Conservation (phyloP, 805 yeast species). For the Kuraishia molischiana region DNA sequence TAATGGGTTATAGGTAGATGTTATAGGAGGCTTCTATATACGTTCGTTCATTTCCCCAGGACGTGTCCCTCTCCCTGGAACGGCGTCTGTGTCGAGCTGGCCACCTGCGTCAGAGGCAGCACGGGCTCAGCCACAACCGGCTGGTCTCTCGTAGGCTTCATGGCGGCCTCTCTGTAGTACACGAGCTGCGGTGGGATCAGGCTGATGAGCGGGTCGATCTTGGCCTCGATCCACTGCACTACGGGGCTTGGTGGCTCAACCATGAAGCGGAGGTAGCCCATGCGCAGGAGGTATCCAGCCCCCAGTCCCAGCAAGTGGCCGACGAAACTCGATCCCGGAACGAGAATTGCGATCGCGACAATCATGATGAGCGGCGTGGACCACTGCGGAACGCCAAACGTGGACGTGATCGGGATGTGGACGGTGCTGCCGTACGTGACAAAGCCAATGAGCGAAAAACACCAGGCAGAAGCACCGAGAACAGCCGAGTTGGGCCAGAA, state of each 20-base stretch:
- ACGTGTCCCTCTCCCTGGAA: slow-evolving; percentile 18
- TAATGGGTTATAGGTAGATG: too few relatives aligned
- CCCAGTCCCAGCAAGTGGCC: slow-evolving; percentile 65
- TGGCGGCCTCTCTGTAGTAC: slow-evolving; percentile 54
- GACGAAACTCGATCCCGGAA: slow-evolving; percentile 61
- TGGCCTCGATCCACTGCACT: slow-evolving; percentile 54
- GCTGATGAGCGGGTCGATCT: slow-evolving; percentile 37
- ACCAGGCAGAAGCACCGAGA: slow-evolving; percentile 68
- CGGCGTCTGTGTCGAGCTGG: background rate
- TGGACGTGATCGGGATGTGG: slow-evolving; percentile 21
- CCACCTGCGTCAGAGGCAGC: slow-evolving; percentile 11
- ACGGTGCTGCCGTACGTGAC: slow-evolving; percentile 39
- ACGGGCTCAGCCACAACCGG: slow-evolving; percentile 4
- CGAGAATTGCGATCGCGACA: slow-evolving; percentile 34
- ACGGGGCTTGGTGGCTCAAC: slow-evolving; percentile 58
- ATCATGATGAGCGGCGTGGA: slow-evolving; percentile 46
- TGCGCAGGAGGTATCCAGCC: slow-evolving; percentile 55
- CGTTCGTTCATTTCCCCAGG: too few relatives aligned
- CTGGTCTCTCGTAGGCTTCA: slow-evolving; percentile 13
- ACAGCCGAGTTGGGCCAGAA: slow-evolving; percentile 45
- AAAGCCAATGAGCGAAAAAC: slow-evolving; percentile 56
- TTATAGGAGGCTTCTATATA: too few relatives aligned
- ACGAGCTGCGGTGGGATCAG: slow-evolving; percentile 43
- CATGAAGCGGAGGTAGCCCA: slow-evolving; percentile 45
- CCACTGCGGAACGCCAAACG: slow-evolving; percentile 45